Evolutionary conservation across 129 eudicot genomes (phyloP), one percentile per base, ranked within the genome.

Genomic region (Dittrichia graveolens): DNA sequence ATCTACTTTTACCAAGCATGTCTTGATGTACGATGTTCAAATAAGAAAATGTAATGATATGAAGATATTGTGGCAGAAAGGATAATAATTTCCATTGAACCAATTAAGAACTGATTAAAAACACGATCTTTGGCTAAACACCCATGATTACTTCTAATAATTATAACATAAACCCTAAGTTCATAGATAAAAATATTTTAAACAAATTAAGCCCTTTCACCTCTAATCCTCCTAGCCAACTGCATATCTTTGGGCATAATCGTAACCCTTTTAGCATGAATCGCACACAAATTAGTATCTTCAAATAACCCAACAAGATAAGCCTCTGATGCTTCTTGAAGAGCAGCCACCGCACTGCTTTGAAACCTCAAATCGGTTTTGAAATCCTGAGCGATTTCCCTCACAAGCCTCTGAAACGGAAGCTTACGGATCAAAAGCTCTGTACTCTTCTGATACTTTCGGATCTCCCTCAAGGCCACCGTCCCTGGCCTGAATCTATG

Each of bases 211-310:
- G 82, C 85, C 53, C 85, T 58, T 18, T 81, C 85, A 5, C 84
- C 85, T 67, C 85, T 63, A 49, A 81, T 81, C 52, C 85, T 76
- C 71, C 85, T 56, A 45, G 85, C 85, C 70, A 81, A 43, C 52
- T 81, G 85, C 74, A 81, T 81, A 65, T 81, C 85, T 53, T 81
- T 81, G 8, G 85, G 85, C 81, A 81, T 81, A 42, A 81, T 81
- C 0, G 85, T 81, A 15, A 76, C 85, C 52, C 82, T 76, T 67
- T 80, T 80, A 14, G 84, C 84, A 68, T 79, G 83, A 79, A 79
- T 79, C 0, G 79, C 83, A 34, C 83, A 79, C 60, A 79, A 6
- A 47, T 79, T 73, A 15, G 83, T 79, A 44, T 79, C 83, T 18
- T 79, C 83, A 42, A 79, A 79, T 55, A 79, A 39, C 0, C 83